Base-by-base conservation (phyloP, 257 asterid genomes). In the Solanum chilense region DNA sequence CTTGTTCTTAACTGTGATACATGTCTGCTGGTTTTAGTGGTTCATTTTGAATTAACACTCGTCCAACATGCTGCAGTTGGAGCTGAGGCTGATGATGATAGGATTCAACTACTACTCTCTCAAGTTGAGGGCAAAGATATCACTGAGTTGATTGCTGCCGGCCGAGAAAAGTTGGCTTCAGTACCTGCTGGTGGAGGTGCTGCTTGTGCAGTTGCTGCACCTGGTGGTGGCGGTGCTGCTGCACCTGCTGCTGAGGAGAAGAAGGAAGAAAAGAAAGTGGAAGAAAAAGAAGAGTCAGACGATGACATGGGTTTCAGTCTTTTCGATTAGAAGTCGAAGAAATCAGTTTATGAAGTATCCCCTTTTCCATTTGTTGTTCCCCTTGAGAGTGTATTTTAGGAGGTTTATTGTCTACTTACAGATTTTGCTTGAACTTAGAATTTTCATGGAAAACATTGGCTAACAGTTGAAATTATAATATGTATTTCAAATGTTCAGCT, bases 161-260 rank as follows among this genome's bases (percentile, higher is more conserved):
- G 94, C 27, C 90, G 93, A 80, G 94, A 91, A 85, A 92, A 92
- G 85, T 66, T 92, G 76, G 94, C 93, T 86, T 92, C 93, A 20
- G 94, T 92, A 7, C 94, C 92, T 31, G 84, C 91, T 7, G 92
- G 94, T 31, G 93, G 94, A 62, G 92, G 89, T 71, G 92, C 64
- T n/a, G 91, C 89, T 23, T 62, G 69, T 41, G 91, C 93, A 39
- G 91, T 88, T 64, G 89, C 93, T 31, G 91, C 92, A 3, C 87
- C 93, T 44, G 71, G 90, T 44, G 88, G 90, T 11, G 89, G 89
- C 16, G 93, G 90, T 52, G 92, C 69, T 56, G 90, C 84, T 27
- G 88, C 91, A 71, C 91, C 93, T 18, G 87, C 92, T 21, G 91
- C 92, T 52, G 93, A 87, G 44, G 92, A 90, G 85, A 37, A 90